These are phyloP conservation scores for Begonia masoniana DNA, from an alignment of 306 rosid genomes.

Conservation along the genomic window DNA sequence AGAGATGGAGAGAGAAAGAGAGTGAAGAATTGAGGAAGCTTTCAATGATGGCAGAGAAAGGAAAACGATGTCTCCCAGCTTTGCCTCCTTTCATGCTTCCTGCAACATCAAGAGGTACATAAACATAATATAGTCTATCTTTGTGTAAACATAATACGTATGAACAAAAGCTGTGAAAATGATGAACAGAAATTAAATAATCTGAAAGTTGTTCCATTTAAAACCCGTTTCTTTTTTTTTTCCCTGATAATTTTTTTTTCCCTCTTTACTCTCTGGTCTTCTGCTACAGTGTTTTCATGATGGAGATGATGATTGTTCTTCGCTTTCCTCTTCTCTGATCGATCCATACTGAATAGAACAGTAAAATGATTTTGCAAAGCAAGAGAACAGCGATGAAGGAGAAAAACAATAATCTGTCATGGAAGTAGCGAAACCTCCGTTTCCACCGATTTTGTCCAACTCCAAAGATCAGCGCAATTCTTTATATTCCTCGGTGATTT, in stretches of 20 bases:
- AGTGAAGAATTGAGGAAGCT: constrained; percentile 33
- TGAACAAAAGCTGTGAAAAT: constrained; percentile 7
- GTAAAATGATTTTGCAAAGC: constrained; percentile 2
- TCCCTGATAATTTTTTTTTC: too few species aligned
- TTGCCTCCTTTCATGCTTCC: constrained; percentile 52
- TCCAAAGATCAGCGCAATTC: constrained; percentile 3
- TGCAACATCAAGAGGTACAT: constrained; percentile 56
- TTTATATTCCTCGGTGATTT: neutral
- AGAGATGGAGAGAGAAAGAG: constrained; percentile 15
- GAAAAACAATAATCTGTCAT: neutral
- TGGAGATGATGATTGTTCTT: too few species aligned
- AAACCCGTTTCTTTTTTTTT: too few species aligned
- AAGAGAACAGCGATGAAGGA: constrained; percentile 12
- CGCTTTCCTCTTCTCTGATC: neutral
- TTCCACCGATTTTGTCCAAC: constrained; percentile 14
- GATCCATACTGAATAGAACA: neutral
- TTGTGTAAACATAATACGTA: constrained; percentile 3
- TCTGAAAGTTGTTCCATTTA: too few species aligned
- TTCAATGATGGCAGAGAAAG: constrained; percentile 37
- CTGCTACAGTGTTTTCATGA: too few species aligned
- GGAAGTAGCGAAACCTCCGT: neutral
- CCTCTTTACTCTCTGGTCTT: too few species aligned
- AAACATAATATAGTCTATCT: constrained; percentile 8
- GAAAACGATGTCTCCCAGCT: constrained; percentile 75
- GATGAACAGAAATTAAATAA: too few species aligned